These are phyloP conservation scores for Alternaria panax DNA, from an alignment of 2,329 filamentous ascomycete species.

Conservation along the genomic window DNA sequence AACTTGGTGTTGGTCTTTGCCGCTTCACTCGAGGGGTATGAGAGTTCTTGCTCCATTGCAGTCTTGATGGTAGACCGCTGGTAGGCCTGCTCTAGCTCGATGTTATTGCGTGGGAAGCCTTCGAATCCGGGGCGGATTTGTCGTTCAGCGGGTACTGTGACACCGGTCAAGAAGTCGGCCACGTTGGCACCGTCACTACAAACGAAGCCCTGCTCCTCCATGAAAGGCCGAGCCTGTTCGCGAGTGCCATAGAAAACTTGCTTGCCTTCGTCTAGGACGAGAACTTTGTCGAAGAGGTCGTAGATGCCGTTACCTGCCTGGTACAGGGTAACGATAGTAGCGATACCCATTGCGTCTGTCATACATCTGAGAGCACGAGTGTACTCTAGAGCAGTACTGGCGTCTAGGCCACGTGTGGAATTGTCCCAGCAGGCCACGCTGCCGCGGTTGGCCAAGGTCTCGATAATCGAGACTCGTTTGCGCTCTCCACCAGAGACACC, in stretches of 20 bases:
- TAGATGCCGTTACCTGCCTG: slow-evolving; percentile 60
- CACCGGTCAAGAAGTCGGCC: slow-evolving; percentile 78
- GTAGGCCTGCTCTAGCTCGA: slow-evolving; percentile 57
- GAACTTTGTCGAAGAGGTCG: slow-evolving; percentile 73
- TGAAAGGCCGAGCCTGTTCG: slow-evolving; percentile 67
- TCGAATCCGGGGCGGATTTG: slow-evolving; percentile 52
- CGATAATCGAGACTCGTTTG: slow-evolving; percentile 73
- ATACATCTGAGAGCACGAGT: slow-evolving; percentile 60
- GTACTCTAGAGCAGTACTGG: slow-evolving; percentile 61
- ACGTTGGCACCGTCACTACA: slow-evolving; percentile 70
- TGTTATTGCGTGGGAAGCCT: slow-evolving; percentile 53
- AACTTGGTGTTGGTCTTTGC: slow-evolving; percentile 49
- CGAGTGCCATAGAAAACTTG: slow-evolving; percentile 77
- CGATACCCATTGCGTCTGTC: slow-evolving; percentile 58
- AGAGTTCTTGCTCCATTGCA: slow-evolving; percentile 63
- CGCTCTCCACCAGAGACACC: slow-evolving; percentile 74
- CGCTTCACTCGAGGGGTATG: slow-evolving; percentile 63
- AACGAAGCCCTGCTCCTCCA: slow-evolving; percentile 72
- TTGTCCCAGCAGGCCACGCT: slow-evolving; percentile 63
- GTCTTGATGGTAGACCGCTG: slow-evolving; percentile 59
- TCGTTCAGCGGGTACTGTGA: slow-evolving; percentile 61
- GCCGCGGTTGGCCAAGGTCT: slow-evolving; percentile 65
- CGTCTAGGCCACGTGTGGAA: slow-evolving; percentile 47
- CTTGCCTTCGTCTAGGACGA: slow-evolving; percentile 76
- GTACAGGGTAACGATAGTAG: slow-evolving; percentile 65